phyloP scores from a whole-genome alignment of 2,329 filamentous ascomycete species.

The Aspergillus quadrilineatus region DNA sequence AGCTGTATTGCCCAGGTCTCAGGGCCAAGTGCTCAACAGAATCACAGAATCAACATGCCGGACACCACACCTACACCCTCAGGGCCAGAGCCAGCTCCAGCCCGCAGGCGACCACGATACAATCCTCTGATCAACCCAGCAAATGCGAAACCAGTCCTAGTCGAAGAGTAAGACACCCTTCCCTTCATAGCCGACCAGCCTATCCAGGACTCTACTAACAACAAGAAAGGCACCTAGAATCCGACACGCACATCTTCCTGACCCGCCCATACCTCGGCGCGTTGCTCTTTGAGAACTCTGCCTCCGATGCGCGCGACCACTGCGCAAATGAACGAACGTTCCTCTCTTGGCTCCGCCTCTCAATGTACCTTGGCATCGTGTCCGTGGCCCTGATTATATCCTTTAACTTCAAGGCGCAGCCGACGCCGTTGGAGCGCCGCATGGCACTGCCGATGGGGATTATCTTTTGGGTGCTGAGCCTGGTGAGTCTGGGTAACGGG shows the following conservation, averaged over 20 bases:
- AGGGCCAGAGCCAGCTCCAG: background rate
- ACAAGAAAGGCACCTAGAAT: constrained; percentile 29
- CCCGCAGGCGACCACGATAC: constrained; percentile 36
- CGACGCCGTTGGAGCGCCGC: constrained; percentile 67
- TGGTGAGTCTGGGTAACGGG: constrained; percentile 74
- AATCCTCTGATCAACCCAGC: constrained; percentile 55
- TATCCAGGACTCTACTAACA: background rate
- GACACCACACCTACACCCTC: constrained; percentile 6
- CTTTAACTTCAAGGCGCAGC: constrained; percentile 79
- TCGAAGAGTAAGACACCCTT: constrained; percentile 45
- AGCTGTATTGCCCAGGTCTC: background rate
- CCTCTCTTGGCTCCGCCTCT: constrained; percentile 84
- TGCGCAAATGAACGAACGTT: constrained; percentile 71
- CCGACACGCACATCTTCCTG: constrained; percentile 48
- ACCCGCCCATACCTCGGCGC: constrained; percentile 57
- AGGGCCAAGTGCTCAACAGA: background rate
- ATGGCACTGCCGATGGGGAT: constrained; percentile 82
- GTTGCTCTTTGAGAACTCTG: constrained; percentile 65
- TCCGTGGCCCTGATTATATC: constrained; percentile 86
- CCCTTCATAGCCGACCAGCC: background rate
- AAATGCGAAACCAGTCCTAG: constrained; percentile 49
- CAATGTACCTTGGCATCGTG: constrained; percentile 87
- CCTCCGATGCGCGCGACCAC: constrained; percentile 66
- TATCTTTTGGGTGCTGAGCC: constrained; percentile 79
- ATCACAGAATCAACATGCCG: constrained; percentile 22